These are phyloP conservation scores for Pythium dissimile DNA, from an alignment of 352 stramenopile genomes.

Conservation along the genomic window DNA sequence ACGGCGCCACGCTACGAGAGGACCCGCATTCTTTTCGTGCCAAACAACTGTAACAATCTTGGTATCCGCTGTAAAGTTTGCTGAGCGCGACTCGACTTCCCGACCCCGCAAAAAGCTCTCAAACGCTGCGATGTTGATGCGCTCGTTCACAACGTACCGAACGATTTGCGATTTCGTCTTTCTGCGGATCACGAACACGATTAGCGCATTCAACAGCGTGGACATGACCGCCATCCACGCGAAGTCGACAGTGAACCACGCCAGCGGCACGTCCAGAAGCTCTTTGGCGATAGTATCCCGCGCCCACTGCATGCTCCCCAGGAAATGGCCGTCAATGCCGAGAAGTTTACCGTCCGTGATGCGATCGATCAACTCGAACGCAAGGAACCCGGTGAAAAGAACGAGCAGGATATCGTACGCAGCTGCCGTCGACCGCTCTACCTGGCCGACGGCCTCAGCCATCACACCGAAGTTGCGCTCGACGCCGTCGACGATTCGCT, in stretches of 20 bases:
- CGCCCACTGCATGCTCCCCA: slow-evolving; percentile 49
- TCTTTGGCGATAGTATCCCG: slow-evolving; percentile 40
- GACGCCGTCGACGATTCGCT: slow-evolving; percentile 54
- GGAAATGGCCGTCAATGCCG: slow-evolving; percentile 41
- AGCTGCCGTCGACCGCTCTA: slow-evolving; percentile 59
- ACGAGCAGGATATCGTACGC: slow-evolving; percentile 89
- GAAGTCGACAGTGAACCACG: slow-evolving; percentile 52
- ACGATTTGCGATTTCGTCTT: slow-evolving; percentile 37
- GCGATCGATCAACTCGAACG: slow-evolving; percentile 94
- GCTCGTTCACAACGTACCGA: slow-evolving; percentile 38
- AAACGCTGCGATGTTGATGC: slow-evolving; percentile 53
- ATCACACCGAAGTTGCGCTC: slow-evolving; percentile 63
- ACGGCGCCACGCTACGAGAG: slow-evolving; percentile 26
- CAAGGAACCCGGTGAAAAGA: slow-evolving; percentile 90
- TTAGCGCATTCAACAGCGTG: slow-evolving; percentile 24
- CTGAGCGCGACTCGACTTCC: slow-evolving; percentile 77
- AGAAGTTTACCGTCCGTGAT: slow-evolving; percentile 92
- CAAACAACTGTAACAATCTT: slow-evolving; percentile 91
- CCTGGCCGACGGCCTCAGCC: slow-evolving; percentile 49
- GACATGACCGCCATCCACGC: slow-evolving; percentile 47
- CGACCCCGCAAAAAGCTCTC: slow-evolving; percentile 41
- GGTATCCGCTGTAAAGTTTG: slow-evolving; percentile 65
- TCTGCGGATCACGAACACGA: slow-evolving; percentile 37
- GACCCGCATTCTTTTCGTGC: slow-evolving; percentile 52
- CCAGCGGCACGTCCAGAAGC: slow-evolving; percentile 33